Evolutionary conservation across 2,329 filamentous ascomycete species (phyloP).

Genomic region (Phyllosticta ampelicida): DNA sequence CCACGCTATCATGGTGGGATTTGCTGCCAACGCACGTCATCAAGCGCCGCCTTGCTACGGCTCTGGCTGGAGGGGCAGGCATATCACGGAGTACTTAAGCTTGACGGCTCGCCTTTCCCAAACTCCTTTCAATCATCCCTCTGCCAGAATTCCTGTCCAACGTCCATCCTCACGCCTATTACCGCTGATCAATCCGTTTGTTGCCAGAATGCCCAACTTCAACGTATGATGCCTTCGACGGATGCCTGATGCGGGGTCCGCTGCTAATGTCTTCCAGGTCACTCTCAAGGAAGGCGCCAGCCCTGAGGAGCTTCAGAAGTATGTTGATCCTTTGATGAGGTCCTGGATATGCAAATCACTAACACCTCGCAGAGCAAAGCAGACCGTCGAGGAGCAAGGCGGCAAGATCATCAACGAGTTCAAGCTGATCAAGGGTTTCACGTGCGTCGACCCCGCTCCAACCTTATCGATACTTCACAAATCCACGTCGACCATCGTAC

Average conservation of each 20-base stretch:
- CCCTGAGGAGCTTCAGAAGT: conserved; percentile 57
- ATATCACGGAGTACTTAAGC: conserved; percentile 10
- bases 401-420: conserved; percentile 76
- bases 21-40: conserved; percentile 12
- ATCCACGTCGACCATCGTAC: background rate
- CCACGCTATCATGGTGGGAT: conserved; percentile 9
- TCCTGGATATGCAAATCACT: background rate
- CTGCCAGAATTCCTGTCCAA: background rate
- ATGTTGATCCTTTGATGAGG: conserved; percentile 20
- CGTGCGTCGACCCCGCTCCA: conserved; percentile 47
- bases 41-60: conserved; percentile 9
- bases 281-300: conserved; percentile 65
- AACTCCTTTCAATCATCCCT: background rate
- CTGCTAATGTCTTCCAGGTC: conserved; percentile 44
- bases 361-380: conserved; percentile 54
- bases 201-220: conserved; percentile 25
- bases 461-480: background rate
- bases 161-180: background rate
- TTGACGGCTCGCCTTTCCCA: conserved; percentile 1
- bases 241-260: background rate
- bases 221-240: conserved; percentile 19
- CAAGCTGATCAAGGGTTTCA: conserved; percentile 82
- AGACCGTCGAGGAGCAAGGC: conserved; percentile 61
- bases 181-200: background rate
- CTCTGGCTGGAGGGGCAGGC: conserved; percentile 10